Conservation (phyloP, 768 basidiomycete species). For the Suillus paluster region DNA sequence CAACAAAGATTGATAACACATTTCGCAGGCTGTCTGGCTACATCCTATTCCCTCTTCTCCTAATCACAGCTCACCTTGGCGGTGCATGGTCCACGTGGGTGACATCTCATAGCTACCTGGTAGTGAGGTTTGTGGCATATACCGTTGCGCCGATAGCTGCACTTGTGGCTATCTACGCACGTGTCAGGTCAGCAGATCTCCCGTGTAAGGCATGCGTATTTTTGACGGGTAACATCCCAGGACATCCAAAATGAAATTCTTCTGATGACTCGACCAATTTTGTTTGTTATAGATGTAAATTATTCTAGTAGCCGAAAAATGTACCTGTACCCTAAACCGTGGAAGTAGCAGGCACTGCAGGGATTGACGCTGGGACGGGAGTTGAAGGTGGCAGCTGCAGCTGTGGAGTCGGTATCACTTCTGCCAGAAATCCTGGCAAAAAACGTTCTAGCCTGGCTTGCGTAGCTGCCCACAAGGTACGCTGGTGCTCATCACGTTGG, state of each 20-base stretch:
- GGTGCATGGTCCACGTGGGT: slow-evolving; percentile 74
- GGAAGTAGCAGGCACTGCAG: slow-evolving; percentile 17
- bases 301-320: slow-evolving; percentile 12
- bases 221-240: slow-evolving; percentile 36
- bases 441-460: slow-evolving; percentile 89
- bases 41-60: slow-evolving; percentile 58
- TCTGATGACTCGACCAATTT: slow-evolving; percentile 26
- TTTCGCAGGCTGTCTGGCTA: slow-evolving; percentile 71
- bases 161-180: slow-evolving; percentile 46
- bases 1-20: background rate
- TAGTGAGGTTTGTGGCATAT: slow-evolving; percentile 54
- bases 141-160: slow-evolving; percentile 56
- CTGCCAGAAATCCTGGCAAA: slow-evolving; percentile 85
- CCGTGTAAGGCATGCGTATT: background rate
- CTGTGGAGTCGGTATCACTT: slow-evolving; percentile 57
- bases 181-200: slow-evolving; percentile 51
- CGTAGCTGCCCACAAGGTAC: slow-evolving; percentile 82
- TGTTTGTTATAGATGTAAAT: slow-evolving; percentile 4
- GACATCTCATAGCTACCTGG: slow-evolving; percentile 36
- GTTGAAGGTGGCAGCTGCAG: slow-evolving; percentile 11
- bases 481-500: slow-evolving; percentile 60
- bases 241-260: slow-evolving; percentile 67
- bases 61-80: slow-evolving; percentile 70
- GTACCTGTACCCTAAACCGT: slow-evolving; percentile 5
- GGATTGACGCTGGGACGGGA: background rate